Evolutionary conservation across 2,329 filamentous ascomycete genomes (phyloP), one percentile per base, ranked within the genome.

Genomic region (Aciculosporium take): DNA sequence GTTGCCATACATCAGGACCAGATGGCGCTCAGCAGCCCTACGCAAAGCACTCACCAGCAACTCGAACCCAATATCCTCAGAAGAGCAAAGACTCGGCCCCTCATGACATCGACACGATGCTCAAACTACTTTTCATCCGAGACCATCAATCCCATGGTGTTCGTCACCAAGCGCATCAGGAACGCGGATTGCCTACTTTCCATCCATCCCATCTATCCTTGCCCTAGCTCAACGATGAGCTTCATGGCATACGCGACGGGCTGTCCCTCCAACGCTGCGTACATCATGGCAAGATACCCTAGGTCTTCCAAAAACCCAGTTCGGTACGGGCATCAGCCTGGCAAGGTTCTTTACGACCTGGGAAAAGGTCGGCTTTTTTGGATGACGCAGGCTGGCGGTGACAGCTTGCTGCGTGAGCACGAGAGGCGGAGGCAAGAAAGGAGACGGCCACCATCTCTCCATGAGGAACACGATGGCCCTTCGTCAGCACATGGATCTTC

Each of bases 231-330:
- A n/a, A n/a, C 24, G 3, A 25, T 40, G 28, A 27, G 37, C 3
- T 34, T 44, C 33, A 36, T 44, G 25, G 37, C 34, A 1, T 40
- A 34, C 21, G 37, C 37, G 13, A 33, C 33, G 12, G 38, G 38
- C 23, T 28, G 32, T 20, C 38, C 42, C 3, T 15, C 15, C n/a
- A 40, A 25, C 17, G 37, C 37, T 15, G 34, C 37, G 3, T 27
- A 44, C 25, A 17, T 40, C 5, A 33, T 37, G 15, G 38, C 32
- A 25, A 44, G 34, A 33, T 44, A 40, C 13, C 42, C 42, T 9
- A 29, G 42, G 13, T 37, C 32, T n/a, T 24, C 17, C 15, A 32
- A 28, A 13, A n/a, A 25, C 17, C 20, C 28, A 24, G n/a, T 13
- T n/a, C 13, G 15, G 2, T 29, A 40, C 27, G 32, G 31, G 24